Evolutionary conservation across 2,329 filamentous ascomycete species (phyloP).

Genomic region (Colletotrichum trifolii): DNA sequence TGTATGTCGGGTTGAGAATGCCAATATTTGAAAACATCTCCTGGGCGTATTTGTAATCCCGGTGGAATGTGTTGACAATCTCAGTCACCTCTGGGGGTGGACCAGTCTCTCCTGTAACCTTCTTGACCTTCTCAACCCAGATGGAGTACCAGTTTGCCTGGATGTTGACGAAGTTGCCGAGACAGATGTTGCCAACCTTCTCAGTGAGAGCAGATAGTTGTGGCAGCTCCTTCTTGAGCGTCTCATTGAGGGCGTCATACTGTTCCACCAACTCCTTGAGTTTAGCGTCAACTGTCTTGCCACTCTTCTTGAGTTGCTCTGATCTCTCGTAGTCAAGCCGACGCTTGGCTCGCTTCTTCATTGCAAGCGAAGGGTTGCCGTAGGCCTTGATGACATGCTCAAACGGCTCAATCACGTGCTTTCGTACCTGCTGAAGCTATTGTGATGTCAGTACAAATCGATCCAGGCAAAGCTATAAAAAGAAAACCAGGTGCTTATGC

Average conservation of each 20-base stretch:
- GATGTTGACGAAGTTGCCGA: conserved; percentile 85
- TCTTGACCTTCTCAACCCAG: conserved; percentile 85
- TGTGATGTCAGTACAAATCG: conserved; percentile 5
- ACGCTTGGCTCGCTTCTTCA: conserved; percentile 95
- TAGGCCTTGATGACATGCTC: conserved; percentile 82
- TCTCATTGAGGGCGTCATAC: conserved; percentile 91
- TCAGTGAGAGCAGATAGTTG: conserved; percentile 84
- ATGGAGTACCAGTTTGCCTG: conserved; percentile 86
- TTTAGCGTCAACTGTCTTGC: conserved; percentile 89
- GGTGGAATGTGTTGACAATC: conserved; percentile 81
- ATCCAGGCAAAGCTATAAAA: conserved; percentile 4
- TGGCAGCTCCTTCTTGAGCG: conserved; percentile 91
- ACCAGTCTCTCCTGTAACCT: conserved; percentile 74
- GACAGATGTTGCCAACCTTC: conserved; percentile 80
- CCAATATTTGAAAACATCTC: conserved; percentile 76
- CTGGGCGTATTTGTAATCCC: conserved; percentile 82
- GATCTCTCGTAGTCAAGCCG: conserved; percentile 88
- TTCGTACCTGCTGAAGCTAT: conserved; percentile 74
- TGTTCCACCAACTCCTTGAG: conserved; percentile 86
- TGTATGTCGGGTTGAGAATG: conserved; percentile 81
- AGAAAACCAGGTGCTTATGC: conserved; percentile 41
- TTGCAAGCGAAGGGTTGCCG: conserved; percentile 85
- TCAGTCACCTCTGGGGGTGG: conserved; percentile 76
- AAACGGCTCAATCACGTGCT: conserved; percentile 87
- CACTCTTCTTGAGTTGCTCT: conserved; percentile 79